Conservation (phyloP, 2,329 filamentous ascomycete species). For the Sporothrix humicola region DNA sequence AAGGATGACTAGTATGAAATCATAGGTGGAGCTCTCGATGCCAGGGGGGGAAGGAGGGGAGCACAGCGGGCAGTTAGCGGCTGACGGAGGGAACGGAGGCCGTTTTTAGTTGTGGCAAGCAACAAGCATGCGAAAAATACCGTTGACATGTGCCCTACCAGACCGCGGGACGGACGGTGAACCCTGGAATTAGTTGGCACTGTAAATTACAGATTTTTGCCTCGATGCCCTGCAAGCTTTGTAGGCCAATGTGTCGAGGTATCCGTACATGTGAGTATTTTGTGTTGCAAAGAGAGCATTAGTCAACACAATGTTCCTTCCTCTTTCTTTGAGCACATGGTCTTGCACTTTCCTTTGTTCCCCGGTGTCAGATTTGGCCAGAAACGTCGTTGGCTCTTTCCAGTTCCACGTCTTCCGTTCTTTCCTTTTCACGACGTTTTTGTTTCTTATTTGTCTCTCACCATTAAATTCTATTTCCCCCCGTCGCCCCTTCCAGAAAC, state of each 20-base stretch:
- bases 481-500: background rate
- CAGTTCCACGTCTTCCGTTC: background rate
- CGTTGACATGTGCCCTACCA: background rate
- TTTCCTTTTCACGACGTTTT: background rate
- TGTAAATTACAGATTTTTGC: background rate
- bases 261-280: background rate
- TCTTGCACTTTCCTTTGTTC: constrained; percentile 14
- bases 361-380: background rate
- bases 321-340: background rate
- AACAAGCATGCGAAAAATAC: background rate
- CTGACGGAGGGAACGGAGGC: background rate
- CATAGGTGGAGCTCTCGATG: constrained; percentile 29
- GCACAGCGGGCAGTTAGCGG: constrained; percentile 1
- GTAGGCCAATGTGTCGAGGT: no score
- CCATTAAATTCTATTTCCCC: no score
- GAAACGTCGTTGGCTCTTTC: background rate
- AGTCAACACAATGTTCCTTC: constrained; percentile 5
- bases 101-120: background rate
- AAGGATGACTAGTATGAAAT: constrained; percentile 29
- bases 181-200: background rate
- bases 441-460: background rate
- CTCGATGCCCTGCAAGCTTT: no score
- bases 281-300: background rate
- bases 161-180: background rate
- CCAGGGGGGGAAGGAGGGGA: constrained; percentile 24